phyloP scores from a whole-genome alignment of 2,329 filamentous ascomycete species.

The Penicillium rolfsii region DNA sequence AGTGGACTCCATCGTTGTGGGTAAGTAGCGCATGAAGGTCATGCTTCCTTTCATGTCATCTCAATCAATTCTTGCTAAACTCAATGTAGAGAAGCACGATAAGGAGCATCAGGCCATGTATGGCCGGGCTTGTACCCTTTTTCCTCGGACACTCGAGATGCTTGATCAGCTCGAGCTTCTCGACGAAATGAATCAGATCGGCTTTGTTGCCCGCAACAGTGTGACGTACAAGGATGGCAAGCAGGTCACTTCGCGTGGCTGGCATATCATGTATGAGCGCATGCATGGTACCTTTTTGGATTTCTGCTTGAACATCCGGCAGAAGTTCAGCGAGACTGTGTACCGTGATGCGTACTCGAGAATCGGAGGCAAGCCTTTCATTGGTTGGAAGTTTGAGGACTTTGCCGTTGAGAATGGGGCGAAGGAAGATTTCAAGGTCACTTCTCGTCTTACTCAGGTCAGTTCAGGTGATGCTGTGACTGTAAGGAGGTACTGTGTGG shows the following conservation, averaged over 20 bases:
- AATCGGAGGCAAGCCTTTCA: neutral
- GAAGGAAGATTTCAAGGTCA: neutral
- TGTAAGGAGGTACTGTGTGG: conserved; percentile 18
- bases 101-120: conserved; percentile 39
- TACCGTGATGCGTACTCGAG: neutral
- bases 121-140: conserved; percentile 57
- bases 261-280: conserved; percentile 14
- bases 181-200: conserved; percentile 64
- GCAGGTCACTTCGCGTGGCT: conserved; percentile 22
- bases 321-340: neutral
- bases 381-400: neutral
- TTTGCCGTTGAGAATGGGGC: neutral
- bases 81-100: conserved; percentile 48
- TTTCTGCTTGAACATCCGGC: neutral
- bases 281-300: neutral
- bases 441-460: neutral
- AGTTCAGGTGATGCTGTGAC: neutral
- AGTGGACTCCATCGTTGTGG: conserved; percentile 43
- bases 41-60: neutral
- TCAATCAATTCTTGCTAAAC: neutral
- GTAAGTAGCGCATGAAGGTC: conserved; percentile 27
- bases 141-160: conserved; percentile 53
- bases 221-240: conserved; percentile 38
- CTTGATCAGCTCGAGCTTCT: conserved; percentile 49
- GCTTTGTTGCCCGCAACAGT: conserved; percentile 31